A percentile compares a stretch with the other conserved stretches of the same genome.
phyloP scores from a whole-genome alignment of 2,329 filamentous ascomycete species.

The Amesomyces nigricolor region DNA sequence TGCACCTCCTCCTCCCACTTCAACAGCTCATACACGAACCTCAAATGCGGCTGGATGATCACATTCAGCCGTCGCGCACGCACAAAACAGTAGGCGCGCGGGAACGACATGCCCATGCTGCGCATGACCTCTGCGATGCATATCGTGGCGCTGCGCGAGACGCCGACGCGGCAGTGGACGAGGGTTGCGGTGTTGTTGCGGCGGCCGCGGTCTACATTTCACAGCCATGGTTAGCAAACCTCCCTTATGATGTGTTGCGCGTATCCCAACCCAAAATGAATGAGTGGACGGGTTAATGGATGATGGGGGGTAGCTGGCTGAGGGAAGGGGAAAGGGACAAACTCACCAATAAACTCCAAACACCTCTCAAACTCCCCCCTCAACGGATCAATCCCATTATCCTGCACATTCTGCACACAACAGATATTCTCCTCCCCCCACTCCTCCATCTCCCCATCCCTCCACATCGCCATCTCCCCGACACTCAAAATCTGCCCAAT shows the following conservation, averaged over 20 bases:
- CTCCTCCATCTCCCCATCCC: slow-evolving; percentile 58
- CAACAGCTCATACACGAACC: slow-evolving; percentile 90
- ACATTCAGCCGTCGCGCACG: slow-evolving; percentile 89
- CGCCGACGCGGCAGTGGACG: slow-evolving; percentile 93
- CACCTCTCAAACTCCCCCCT: slow-evolving; percentile 81
- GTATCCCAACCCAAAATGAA: no score
- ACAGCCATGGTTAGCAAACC: no score
- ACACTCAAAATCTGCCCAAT: slow-evolving; percentile 88
- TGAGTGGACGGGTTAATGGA: no score
- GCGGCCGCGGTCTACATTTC: slow-evolving; percentile 73
- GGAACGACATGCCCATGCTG: slow-evolving; percentile 71
- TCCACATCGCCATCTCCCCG: slow-evolving; percentile 82
- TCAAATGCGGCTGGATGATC: slow-evolving; percentile 93
- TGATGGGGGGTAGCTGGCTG: no score
- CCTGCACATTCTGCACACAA: slow-evolving; percentile 79
- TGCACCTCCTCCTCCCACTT: slow-evolving; percentile 84
- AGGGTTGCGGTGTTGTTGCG: slow-evolving; percentile 74
- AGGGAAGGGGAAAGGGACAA: no score
- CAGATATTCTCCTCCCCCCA: slow-evolving; percentile 79
- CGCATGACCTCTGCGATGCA: slow-evolving; percentile 99
- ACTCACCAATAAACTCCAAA: slow-evolving; percentile 86
- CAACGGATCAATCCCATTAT: slow-evolving; percentile 92
- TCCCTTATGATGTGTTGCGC: no score
- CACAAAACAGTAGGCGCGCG: slow-evolving; percentile 92
- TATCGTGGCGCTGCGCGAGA: slow-evolving; percentile 91